Evolutionary conservation across 257 asterid genomes (phyloP).

Genomic region (Petunia axillaris): DNA sequence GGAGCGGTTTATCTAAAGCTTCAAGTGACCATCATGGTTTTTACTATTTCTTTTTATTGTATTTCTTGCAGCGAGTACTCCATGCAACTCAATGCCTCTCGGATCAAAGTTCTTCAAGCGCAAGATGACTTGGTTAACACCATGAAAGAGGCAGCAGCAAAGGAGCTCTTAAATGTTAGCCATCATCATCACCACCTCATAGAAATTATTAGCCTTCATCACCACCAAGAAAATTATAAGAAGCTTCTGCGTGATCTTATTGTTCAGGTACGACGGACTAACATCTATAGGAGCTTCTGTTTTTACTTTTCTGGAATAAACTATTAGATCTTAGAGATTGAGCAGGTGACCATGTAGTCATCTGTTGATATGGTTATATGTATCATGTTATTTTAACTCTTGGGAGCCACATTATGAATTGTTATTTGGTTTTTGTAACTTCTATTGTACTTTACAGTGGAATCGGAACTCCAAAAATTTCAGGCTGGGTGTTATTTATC

Average conservation of each 20-base stretch:
- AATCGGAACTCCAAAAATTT: neutral
- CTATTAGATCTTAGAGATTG: neutral
- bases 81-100: slow-evolving; percentile 85
- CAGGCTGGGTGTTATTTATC: neutral
- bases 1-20: slow-evolving; percentile 2
- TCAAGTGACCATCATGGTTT: neutral
- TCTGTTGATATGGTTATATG: neutral
- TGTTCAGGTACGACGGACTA: slow-evolving; percentile 62
- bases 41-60: slow-evolving; percentile 21
- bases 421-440: neutral
- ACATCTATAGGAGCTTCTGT: neutral
- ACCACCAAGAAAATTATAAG: slow-evolving; percentile 41
- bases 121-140: slow-evolving; percentile 74
- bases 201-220: neutral
- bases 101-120: slow-evolving; percentile 83
- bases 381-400: neutral
- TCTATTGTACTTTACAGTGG: neutral
- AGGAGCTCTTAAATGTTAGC: slow-evolving; percentile 68
- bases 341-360: slow-evolving; percentile 6
- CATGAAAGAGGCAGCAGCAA: slow-evolving; percentile 68
- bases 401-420: neutral
- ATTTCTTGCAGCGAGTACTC: slow-evolving; percentile 68
- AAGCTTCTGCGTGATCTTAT: slow-evolving; percentile 67
- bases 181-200: slow-evolving; percentile 44
- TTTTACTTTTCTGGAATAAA: neutral